Evolutionary conservation across 148 eudicot species (phyloP), one percentile per base, ranked within the genome.

Genomic region (Nepenthes gracilis): DNA sequence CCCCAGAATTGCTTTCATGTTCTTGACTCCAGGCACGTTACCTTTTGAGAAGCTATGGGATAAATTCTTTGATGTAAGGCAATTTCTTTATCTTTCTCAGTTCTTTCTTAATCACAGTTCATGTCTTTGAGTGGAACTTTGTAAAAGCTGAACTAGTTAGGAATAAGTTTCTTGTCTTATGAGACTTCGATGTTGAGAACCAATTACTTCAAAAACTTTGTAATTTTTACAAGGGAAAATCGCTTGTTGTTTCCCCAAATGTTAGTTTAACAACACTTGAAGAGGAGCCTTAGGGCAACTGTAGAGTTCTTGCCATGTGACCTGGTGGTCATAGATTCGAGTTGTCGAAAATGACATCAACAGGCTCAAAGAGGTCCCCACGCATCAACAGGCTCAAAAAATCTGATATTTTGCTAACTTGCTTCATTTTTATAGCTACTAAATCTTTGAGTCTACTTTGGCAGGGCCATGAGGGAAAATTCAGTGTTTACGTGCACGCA

Each of bases 401-500:
- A 45, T 45, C 48, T 45, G 11, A 45, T 12, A 2, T 49, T 49
- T 49, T 49, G 53, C 13, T 40, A 8, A 8, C 53, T 49, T 2
- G 53, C 53, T 49, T 49, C n/a, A 49, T 49, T 6, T 47, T 64
- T 6, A 36, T 59, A 43, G 36, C 33, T 36, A 33, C 57, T 53
- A 59, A 70, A 56, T 13, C 36, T 9, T 33, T 47, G 32, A 11
- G 0, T 35, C 66, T 75, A 55, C 55, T 71, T 62, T 78, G 74
- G 45, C 90, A 89, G 96, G 96, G 96, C 33, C 84, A 89, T 58
- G 96, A 89, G 63, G 96, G 84, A 58, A 85, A 75, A 74, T 89
- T 86, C 71, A 77, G 86, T 59, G 80, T 89, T 54, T 86, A 85
- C 63, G 87, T 89, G 65, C 96, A 89, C 70, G 93, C 87, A 72